Percentiles rank a stretch among this genome's conserved stretches.
These are phyloP conservation scores for Huntiella moniliformis DNA, from an alignment of 2,329 filamentous ascomycete species.

Conservation along the genomic window DNA sequence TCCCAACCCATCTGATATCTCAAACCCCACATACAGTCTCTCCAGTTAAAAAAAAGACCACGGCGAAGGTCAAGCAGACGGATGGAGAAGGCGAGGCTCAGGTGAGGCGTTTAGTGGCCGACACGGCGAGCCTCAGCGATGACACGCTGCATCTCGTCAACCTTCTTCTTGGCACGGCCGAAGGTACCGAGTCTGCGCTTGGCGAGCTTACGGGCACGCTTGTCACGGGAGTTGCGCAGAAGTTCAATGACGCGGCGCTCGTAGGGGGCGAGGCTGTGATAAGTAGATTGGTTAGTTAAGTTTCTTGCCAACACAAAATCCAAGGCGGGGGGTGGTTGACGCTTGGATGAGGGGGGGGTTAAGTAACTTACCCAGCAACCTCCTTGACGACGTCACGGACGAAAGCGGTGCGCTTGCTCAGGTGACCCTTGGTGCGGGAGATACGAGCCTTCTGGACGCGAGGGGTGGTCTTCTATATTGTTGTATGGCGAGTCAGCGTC, in stretches of 20 bases:
- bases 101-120: conserved; percentile 31
- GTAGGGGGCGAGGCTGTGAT: conserved; percentile 61
- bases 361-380: conserved; percentile 63
- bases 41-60: not conserved
- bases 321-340: not conserved
- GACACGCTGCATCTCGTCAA: conserved; percentile 94
- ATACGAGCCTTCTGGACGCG: conserved; percentile 62
- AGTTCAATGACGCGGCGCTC: conserved; percentile 98
- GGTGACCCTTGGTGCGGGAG: conserved; percentile 79
- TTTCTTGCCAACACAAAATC: conserved; percentile 16
- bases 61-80: not conserved
- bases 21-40: not conserved
- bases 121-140: conserved; percentile 80
- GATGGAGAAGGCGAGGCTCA: not conserved
- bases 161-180: conserved; percentile 97
- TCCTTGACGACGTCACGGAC: conserved; percentile 96
- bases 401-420: conserved; percentile 93
- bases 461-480: conserved; percentile 58
- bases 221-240: conserved; percentile 97
- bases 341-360: not conserved
- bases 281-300: not conserved
- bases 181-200: conserved; percentile 99
- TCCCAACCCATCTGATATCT: conserved; percentile 4
- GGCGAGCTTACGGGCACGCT: conserved; percentile 95
- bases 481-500: conserved; percentile 34